Conservation (phyloP, 2,329 filamentous ascomycete species). For the Sporothrix phasma region DNA sequence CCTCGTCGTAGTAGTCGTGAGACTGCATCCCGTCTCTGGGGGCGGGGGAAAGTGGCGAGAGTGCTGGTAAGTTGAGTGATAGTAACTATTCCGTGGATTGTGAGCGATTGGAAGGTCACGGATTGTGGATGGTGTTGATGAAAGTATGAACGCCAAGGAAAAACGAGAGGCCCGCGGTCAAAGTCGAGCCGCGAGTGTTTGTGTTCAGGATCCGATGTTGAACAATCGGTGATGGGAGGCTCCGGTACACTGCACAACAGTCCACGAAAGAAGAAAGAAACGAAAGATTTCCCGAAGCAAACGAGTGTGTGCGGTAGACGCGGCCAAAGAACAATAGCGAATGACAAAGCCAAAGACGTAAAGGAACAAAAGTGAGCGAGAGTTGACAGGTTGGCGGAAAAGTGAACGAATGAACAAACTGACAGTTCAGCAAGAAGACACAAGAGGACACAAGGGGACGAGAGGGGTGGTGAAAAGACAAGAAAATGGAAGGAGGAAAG, state of each 20-base stretch:
- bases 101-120: neutral
- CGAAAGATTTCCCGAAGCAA: neutral
- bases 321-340: neutral
- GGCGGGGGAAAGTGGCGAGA: neutral
- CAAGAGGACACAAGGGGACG: neutral
- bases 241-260: neutral
- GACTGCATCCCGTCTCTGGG: slow-evolving; percentile 14
- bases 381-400: neutral
- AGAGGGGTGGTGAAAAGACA: neutral
- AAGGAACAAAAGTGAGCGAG: neutral
- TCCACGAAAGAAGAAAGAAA: too few species aligned
- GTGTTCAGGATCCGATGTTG: neutral
- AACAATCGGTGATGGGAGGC: too few species aligned
- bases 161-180: neutral
- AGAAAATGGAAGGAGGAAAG: neutral
- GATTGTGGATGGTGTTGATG: neutral
- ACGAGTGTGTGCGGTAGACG: neutral
- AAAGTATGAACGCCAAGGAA: neutral
- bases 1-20: slow-evolving; percentile 13
- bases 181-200: neutral
- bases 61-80: too few species aligned
- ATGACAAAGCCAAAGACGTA: neutral
- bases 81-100: too few species aligned
- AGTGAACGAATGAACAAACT: neutral
- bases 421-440: neutral